A percentile compares a stretch with the other conserved stretches of the same genome.
phyloP scores from a whole-genome alignment of 768 basidiomycete species.

The Russula foetens region DNA sequence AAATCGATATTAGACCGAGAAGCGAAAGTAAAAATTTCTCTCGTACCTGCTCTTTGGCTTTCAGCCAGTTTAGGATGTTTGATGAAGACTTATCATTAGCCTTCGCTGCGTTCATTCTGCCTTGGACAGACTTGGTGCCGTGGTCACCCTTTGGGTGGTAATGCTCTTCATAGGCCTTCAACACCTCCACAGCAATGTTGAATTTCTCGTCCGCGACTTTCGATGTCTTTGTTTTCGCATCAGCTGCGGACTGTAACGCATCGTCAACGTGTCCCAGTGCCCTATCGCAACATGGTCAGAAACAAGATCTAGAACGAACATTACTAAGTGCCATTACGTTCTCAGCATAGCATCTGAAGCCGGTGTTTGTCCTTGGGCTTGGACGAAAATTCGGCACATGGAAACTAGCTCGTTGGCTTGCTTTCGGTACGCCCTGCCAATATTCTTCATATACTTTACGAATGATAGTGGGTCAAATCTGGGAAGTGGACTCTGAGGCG shows the following conservation, averaged over 20 bases:
- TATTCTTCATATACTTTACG: not conserved
- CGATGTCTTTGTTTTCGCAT: not conserved
- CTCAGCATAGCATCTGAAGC: not conserved
- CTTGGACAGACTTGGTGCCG: not conserved
- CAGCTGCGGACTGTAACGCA: not conserved
- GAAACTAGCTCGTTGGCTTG: not conserved
- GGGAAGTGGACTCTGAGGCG: not conserved
- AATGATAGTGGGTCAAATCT: not conserved
- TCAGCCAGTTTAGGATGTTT: not conserved
- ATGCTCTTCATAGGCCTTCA: not conserved
- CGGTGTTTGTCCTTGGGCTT: not conserved
- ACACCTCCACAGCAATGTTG: not conserved
- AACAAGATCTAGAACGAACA: not conserved
- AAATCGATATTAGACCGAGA: not conserved
- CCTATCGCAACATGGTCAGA: not conserved
- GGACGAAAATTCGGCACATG: not conserved
- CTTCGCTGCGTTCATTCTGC: not conserved
- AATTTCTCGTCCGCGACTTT: not conserved
- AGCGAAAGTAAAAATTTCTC: too few species aligned
- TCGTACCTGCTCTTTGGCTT: not conserved
- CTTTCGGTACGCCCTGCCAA: slow-evolving; percentile 1
- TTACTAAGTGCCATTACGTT: not conserved
- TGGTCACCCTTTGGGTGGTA: not conserved
- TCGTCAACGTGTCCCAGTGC: not conserved
- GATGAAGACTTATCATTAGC: not conserved